Evolutionary conservation across 768 basidiomycete genomes (phyloP), one percentile per base, ranked within the genome.

Genomic region (Mycena vulgaris): DNA sequence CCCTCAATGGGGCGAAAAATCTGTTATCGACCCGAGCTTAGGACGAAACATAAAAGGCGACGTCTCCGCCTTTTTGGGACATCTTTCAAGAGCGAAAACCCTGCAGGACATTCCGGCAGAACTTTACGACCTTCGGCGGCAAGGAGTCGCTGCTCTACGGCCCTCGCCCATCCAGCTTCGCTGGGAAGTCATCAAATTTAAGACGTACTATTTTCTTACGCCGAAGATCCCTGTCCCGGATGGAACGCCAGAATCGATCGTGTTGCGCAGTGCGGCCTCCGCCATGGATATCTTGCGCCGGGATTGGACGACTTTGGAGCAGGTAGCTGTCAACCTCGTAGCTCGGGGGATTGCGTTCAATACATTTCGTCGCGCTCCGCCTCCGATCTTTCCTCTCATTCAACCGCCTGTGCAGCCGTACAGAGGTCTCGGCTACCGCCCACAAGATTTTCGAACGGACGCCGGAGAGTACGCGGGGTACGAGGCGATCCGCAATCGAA

Each of bases 71-170:
- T 66, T 66, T 37, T 19, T 58, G 2, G 48, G 39, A 14, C 31
- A 23, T 52, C 16, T 66, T 5, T 40, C 17, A 21, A 51, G 33
- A 40, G 65, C 65, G 27, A 16, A 52, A 31, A 51, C 40, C 23
- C 28, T 52, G 17, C 47, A 33, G 14, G 56, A 66, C 30, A 31
- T 66, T 11, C 65, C 65, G 8, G 37, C 27, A 30, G 56, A 58
- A 21, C 35, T 66, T 11, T 66, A 52, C 39, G 65, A 66, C 9
- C 65, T 59, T 51, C 65, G 57, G 37, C 65, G 52, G 56, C 48
- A 47, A 56, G 65, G 57, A 27, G 21, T 37, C 10, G 65, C 65
- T 23, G 35, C 30, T 42, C 33, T 66, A 16, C 65, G 57, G n/a
- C 65, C 65, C 2, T 66, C 65, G 5, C 57, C 48, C 6, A 66